Percentiles rank a stretch among this genome's conserved stretches.
Conservation (phyloP, 768 basidiomycete genomes). For the Polyporus arcularius region DNA sequence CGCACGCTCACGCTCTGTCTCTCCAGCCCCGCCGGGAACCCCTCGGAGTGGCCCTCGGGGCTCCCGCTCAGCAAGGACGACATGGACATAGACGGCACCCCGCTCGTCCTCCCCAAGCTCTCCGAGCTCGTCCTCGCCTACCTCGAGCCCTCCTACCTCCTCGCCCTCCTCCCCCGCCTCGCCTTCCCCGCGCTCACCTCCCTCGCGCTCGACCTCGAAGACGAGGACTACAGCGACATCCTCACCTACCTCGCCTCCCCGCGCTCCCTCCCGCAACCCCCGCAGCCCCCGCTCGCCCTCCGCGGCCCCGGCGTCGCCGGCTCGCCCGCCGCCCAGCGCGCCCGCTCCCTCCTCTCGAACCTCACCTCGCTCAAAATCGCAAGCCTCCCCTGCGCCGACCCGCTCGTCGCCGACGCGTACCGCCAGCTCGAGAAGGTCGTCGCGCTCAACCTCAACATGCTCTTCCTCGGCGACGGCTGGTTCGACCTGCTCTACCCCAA, state of each 20-base stretch:
- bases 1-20: constrained; percentile 50
- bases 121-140: constrained; percentile 35
- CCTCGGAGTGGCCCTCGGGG: constrained; percentile 36
- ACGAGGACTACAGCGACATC: constrained; percentile 54
- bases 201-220: constrained; percentile 55
- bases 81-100: constrained; percentile 13
- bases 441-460: constrained; percentile 42
- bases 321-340: constrained; percentile 15
- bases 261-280: constrained; percentile 28
- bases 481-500: constrained; percentile 18
- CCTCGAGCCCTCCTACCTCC: constrained; percentile 32
- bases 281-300: background rate
- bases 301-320: constrained; percentile 15
- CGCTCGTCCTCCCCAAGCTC: constrained; percentile 26
- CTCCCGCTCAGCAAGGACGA: constrained; percentile 19
- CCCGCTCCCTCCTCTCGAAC: constrained; percentile 46
- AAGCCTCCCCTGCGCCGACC: constrained; percentile 45
- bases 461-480: constrained; percentile 33
- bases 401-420: constrained; percentile 41
- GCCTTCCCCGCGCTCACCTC: constrained; percentile 37
- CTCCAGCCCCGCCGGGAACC: constrained; percentile 56
- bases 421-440: constrained; percentile 49
- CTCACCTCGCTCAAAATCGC: constrained; percentile 56
- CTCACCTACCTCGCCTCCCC: constrained; percentile 45
- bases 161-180: constrained; percentile 35